Evolutionary conservation across 768 basidiomycete species (phyloP), one percentile per base, ranked within the genome.

Genomic region (Coprinellus aureogranulatus): DNA sequence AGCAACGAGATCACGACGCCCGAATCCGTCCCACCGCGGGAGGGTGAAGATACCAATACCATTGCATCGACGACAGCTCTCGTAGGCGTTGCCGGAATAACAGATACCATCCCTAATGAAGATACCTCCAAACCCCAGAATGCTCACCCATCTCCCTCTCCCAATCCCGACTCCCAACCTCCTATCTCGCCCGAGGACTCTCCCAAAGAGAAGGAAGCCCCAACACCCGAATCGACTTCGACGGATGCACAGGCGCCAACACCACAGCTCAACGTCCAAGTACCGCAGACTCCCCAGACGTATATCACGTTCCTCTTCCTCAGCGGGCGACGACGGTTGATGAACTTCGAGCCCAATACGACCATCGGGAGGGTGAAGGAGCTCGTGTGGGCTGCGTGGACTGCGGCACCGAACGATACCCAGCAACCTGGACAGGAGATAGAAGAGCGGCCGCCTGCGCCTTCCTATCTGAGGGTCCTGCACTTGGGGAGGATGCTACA

Each of bases 371-470:
- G 90, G 62, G 86, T 90, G 27, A 92, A 92, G 71, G 90, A 92
- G 72, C 80, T 92, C 47, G 82, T 87, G 37, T 92, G 90, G 90
- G 89, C 86, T 72, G 81, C 84, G 31, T 92, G 90, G 90, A 88
- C 88, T 27, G 72, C 76, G 64, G 89, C 89, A 11, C 25, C 40
- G 40, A 41, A 42, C 28, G 81, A 73, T 23, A 11, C 22, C 18
- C 10, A 20, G 20, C 6, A 16, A 22, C 10, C 50, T 2, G 34
- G 90, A 55, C 91, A 89, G 89, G 84, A 86, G 68, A 22, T 50
- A 14, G 86, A 87, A 62, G 88, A 89, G 57, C 83, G 85, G 11
- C 89, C 90, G 2, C 87, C 88, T 2, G 86, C 86, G 16, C 90
- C 90, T 0, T 85, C 86, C 4, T 89, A 86, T 75, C 75, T 91